Evolutionary conservation across 176 grass and related monocot genomes (phyloP).

Genomic region (Guadua angustifolia): DNA sequence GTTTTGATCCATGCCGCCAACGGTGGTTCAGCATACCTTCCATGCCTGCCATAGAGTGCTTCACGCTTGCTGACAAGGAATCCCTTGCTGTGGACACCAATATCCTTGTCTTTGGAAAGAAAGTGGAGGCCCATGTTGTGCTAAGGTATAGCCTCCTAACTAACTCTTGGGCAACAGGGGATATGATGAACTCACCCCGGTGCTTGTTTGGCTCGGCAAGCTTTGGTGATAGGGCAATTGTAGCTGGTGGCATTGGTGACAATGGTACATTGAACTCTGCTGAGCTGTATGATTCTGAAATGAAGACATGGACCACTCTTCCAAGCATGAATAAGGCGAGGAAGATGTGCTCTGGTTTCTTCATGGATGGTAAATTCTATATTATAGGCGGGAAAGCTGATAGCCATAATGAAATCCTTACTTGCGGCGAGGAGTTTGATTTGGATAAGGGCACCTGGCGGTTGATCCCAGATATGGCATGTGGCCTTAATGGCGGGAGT

Average conservation of each 20-base stretch:
- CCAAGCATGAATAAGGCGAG: constrained; percentile 54
- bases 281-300: constrained; percentile 64
- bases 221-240: constrained; percentile 49
- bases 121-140: constrained; percentile 49
- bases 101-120: constrained; percentile 57
- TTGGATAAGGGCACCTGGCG: constrained; percentile 52
- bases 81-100: constrained; percentile 60
- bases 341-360: constrained; percentile 63
- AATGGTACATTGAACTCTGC: constrained; percentile 46
- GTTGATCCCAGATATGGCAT: constrained; percentile 56
- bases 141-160: constrained; percentile 57
- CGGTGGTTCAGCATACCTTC: constrained; percentile 50
- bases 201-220: constrained; percentile 63
- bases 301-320: constrained; percentile 50
- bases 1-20: constrained; percentile 44
- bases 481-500: constrained; percentile 42
- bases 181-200: constrained; percentile 53
- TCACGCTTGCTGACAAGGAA: constrained; percentile 52
- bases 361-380: constrained; percentile 66
- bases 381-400: constrained; percentile 51
- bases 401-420: constrained; percentile 36
- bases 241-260: constrained; percentile 53
- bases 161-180: constrained; percentile 50
- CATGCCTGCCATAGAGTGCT: constrained; percentile 58
- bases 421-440: constrained; percentile 60